A percentile compares a stretch with the other conserved stretches of the same genome.
Conservation (phyloP, 768 basidiomycete species). For the Russula vinacea region DNA sequence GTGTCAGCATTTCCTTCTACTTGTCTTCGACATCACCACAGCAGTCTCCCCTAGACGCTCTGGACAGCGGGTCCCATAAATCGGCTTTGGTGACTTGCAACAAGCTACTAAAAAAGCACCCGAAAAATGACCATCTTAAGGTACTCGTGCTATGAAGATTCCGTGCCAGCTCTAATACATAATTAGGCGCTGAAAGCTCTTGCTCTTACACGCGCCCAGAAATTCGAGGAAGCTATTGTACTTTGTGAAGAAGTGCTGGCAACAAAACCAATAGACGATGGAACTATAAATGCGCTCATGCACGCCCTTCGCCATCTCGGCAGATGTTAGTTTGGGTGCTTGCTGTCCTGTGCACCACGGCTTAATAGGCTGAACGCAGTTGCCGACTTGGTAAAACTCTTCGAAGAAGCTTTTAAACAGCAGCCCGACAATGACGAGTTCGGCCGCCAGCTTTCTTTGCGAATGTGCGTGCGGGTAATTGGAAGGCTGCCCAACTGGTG, state of each 20-base stretch:
- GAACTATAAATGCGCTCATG: conserved; percentile 75
- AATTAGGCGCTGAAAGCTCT: conserved; percentile 76
- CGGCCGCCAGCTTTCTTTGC: conserved; percentile 83
- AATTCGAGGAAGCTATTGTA: conserved; percentile 76
- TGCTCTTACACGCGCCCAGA: conserved; percentile 78
- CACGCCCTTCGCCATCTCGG: conserved; percentile 78
- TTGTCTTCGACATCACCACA: conserved; percentile 18
- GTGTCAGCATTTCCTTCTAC: conserved; percentile 29
- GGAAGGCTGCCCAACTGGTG: conserved; percentile 86
- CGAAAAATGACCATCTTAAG: conserved; percentile 69
- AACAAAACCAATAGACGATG: conserved; percentile 67
- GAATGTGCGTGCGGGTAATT: conserved; percentile 71
- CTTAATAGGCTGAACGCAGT: conserved; percentile 40
- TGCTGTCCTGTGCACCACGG: not conserved
- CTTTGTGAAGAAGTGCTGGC: conserved; percentile 80
- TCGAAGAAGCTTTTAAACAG: conserved; percentile 80
- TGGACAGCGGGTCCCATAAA: conserved; percentile 85
- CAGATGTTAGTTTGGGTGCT: conserved; percentile 45
- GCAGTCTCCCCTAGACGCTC: conserved; percentile 55
- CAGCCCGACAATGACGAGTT: conserved; percentile 81
- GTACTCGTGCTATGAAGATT: conserved; percentile 36
- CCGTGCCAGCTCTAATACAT: conserved; percentile 19
- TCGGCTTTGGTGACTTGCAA: conserved; percentile 81
- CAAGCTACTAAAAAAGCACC: conserved; percentile 84
- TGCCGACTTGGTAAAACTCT: conserved; percentile 79